Percentiles rank a stretch among this genome's conserved stretches.
These are phyloP conservation scores for Tolypocladium nubicola DNA, from an alignment of 2,329 filamentous ascomycete species.

Conservation along the genomic window DNA sequence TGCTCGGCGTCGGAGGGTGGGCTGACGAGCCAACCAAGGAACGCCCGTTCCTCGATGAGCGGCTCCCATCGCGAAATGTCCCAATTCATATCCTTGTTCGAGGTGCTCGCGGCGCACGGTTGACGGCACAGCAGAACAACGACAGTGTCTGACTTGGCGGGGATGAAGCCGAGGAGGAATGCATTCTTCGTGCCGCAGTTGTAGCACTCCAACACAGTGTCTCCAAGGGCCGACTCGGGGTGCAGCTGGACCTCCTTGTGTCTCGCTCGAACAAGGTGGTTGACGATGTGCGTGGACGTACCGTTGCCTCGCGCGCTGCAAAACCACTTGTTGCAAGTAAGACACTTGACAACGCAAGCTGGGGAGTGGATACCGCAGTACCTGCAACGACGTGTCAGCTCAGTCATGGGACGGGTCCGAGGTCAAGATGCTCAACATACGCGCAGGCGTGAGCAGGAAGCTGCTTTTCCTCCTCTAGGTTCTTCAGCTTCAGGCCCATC, in stretches of 20 bases:
- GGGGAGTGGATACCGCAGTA: conserved; percentile 98
- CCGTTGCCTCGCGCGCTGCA: conserved; percentile 95
- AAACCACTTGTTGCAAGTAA: conserved; percentile 97
- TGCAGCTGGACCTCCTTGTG: conserved; percentile 99
- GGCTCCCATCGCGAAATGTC: conserved; percentile 97
- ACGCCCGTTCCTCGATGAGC: conserved; percentile 91
- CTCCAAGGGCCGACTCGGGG: conserved; percentile 82
- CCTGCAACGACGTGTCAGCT: conserved; percentile 33
- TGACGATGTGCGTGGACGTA: conserved; percentile 95
- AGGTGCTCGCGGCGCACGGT: conserved; percentile 87
- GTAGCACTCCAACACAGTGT: conserved; percentile 96
- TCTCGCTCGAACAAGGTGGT: conserved; percentile 90
- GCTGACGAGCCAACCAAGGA: conserved; percentile 85
- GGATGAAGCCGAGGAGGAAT: conserved; percentile 94
- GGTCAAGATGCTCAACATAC: conserved; percentile 41
- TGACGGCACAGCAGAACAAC: conserved; percentile 95
- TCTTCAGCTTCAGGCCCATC: conserved; percentile 50
- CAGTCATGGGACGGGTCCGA: neutral
- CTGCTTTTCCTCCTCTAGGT: conserved; percentile 71
- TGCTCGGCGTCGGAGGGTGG: conserved; percentile 90
- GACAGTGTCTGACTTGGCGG: conserved; percentile 95
- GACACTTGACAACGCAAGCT: conserved; percentile 89
- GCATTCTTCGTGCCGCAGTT: conserved; percentile 99
- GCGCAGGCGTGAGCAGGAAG: conserved; percentile 92
- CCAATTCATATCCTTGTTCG: conserved; percentile 99